These are phyloP conservation scores for Fusarium scirpi DNA, from an alignment of 2,329 filamentous ascomycete species.

Conservation along the genomic window DNA sequence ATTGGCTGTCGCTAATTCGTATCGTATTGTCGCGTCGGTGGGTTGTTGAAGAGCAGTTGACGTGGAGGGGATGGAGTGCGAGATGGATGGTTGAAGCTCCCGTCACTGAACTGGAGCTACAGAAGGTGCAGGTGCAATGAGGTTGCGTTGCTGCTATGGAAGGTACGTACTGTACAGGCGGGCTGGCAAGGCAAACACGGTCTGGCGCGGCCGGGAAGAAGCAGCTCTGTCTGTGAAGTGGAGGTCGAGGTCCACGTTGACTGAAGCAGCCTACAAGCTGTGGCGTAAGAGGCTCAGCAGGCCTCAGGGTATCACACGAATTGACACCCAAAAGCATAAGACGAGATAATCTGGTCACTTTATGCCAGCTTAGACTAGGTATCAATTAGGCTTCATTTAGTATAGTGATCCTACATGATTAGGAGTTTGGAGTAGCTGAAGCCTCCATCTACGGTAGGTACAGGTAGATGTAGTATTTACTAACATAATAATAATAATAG, in stretches of 20 bases:
- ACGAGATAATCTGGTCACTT: too few relatives aligned
- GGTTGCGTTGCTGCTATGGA: constrained; percentile 27
- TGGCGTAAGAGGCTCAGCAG: constrained; percentile 33
- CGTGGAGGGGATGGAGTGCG: constrained; percentile 37
- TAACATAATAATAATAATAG: neutral
- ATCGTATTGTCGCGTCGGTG: constrained; percentile 18
- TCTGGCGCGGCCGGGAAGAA: constrained; percentile 54
- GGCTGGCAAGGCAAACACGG: constrained; percentile 57
- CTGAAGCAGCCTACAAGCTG: constrained; percentile 30
- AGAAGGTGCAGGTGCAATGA: constrained; percentile 35
- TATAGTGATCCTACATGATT: neutral
- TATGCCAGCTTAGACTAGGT: too few relatives aligned
- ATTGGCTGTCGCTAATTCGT: constrained; percentile 18
- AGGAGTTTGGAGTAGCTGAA: neutral
- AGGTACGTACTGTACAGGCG: constrained; percentile 37
- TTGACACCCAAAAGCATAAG: too few relatives aligned
- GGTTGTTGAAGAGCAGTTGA: constrained; percentile 16
- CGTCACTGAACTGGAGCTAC: constrained; percentile 36
- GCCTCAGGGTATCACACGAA: too few relatives aligned
- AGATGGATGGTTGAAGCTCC: constrained; percentile 43
- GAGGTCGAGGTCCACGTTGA: constrained; percentile 36
- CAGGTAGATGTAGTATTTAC: neutral
- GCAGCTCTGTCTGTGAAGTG: neutral
- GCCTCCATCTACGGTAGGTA: neutral
- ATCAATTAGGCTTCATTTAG: neutral